phyloP scores from a whole-genome alignment of 106 monocot genomes.

The Narthecium ossifragum region DNA sequence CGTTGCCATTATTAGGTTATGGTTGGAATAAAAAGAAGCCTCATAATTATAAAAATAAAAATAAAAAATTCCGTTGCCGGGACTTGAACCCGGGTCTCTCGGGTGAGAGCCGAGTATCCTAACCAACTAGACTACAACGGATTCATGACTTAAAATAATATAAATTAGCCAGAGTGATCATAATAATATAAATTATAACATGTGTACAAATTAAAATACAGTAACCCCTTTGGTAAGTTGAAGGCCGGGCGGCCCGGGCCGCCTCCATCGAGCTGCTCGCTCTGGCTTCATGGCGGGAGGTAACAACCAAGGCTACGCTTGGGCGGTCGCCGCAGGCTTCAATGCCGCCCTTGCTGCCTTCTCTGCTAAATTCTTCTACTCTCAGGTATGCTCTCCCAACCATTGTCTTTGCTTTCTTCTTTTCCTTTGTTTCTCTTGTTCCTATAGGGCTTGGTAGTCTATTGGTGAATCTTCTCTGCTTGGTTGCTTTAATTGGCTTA shows the following conservation, averaged over 20 bases:
- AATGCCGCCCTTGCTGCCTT: constrained; percentile 71
- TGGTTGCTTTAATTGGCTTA: no score
- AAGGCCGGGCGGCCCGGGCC: no score
- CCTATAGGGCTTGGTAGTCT: not conserved
- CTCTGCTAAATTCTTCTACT: constrained; percentile 55
- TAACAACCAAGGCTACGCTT: constrained; percentile 40
- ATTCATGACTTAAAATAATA: no score
- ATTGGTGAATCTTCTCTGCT: no score
- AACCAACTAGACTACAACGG: constrained; percentile 99
- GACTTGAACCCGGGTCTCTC: constrained; percentile 99
- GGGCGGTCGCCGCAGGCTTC: constrained; percentile 65
- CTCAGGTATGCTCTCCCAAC: constrained; percentile 20
- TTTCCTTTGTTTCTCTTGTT: not conserved
- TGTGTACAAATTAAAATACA: no score
- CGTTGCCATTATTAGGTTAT: no score
- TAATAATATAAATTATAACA: no score
- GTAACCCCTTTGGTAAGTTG: no score
- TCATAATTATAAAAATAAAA: no score
- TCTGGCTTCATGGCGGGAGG: constrained; percentile 8
- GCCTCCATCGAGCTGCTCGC: not conserved
- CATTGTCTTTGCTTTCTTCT: not conserved
- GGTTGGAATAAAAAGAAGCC: no score
- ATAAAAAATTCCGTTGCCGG: constrained; percentile 99
- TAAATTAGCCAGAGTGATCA: no score
- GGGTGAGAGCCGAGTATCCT: constrained; percentile 99